phyloP scores from a whole-genome alignment of 2,329 filamentous ascomycete genomes.

The Magnaporthiopsis incrustans region DNA sequence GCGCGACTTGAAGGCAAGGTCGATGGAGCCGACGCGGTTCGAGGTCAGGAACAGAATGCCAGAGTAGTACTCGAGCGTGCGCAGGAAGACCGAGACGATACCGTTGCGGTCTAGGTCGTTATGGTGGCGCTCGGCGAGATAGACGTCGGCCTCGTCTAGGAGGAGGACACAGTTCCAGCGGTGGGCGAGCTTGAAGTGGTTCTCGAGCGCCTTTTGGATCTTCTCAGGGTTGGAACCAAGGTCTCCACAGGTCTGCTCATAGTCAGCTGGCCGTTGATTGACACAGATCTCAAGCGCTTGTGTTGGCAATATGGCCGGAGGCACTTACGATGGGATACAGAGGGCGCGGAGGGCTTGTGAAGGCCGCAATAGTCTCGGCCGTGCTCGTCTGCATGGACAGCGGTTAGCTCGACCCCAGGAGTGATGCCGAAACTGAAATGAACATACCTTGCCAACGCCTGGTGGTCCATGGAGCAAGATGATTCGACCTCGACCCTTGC shows the following conservation, averaged over 20 bases:
- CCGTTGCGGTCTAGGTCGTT: not conserved
- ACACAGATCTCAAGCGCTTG: too few relatives aligned
- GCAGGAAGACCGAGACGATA: conserved; percentile 29
- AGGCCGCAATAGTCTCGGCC: conserved; percentile 26
- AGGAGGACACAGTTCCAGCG: conserved; percentile 17
- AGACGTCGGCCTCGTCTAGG: conserved; percentile 22
- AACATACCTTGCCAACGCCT: conserved; percentile 33
- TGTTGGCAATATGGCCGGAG: too few relatives aligned
- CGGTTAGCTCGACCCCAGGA: too few relatives aligned
- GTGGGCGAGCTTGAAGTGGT: conserved; percentile 19
- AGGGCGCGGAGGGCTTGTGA: not conserved
- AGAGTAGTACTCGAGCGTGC: conserved; percentile 37
- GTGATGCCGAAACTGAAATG: too few relatives aligned
- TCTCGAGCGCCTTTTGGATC: conserved; percentile 19
- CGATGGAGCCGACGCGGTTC: conserved; percentile 25
- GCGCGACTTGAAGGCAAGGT: conserved; percentile 39
- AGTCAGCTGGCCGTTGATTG: too few relatives aligned
- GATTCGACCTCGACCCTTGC: conserved; percentile 36
- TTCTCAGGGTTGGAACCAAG: conserved; percentile 18
- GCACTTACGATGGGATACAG: conserved; percentile 19
- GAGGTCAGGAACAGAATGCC: conserved; percentile 43
- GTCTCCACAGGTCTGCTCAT: conserved; percentile 15
- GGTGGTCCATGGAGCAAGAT: conserved; percentile 38
- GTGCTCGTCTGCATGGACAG: conserved; percentile 26
- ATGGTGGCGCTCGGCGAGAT: conserved; percentile 7